Evolutionary conservation across 441 rosid genomes (phyloP).

Genomic region (Caryocar brasiliense): DNA sequence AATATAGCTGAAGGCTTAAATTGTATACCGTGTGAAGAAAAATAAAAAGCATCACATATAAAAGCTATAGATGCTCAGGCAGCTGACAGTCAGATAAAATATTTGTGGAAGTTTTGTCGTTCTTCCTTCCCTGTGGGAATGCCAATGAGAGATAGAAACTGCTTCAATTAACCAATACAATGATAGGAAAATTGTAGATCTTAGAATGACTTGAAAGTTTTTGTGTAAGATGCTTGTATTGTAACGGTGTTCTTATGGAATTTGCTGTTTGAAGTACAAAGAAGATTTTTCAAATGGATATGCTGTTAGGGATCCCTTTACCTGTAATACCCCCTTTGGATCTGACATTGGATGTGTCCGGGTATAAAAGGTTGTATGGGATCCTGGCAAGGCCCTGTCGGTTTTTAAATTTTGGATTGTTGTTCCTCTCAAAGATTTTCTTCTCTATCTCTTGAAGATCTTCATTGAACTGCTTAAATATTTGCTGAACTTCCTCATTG

Average conservation of each 20-base stretch:
- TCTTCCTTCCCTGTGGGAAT: too few relatives aligned
- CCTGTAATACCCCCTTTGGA: constrained; percentile 24
- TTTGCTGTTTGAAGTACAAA: background rate
- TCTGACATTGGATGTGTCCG: constrained; percentile 23
- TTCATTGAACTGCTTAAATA: constrained; percentile 28
- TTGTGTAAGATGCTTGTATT: too few relatives aligned
- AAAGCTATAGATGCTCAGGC: too few relatives aligned
- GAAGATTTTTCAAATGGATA: constrained; percentile 27
- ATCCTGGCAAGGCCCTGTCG: constrained; percentile 45
- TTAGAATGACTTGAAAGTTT: too few relatives aligned
- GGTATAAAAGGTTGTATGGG: constrained; percentile 41
- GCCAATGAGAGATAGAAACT: too few relatives aligned
- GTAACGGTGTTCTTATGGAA: background rate
- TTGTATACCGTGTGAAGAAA: too few relatives aligned
- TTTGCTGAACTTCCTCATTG: constrained; percentile 28
- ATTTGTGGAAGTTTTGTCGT: too few relatives aligned
- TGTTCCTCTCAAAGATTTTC: constrained; percentile 33
- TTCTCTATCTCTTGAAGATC: constrained; percentile 33
- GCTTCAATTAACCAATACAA: too few relatives aligned
- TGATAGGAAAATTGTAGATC: too few relatives aligned
- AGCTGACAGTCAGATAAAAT: too few relatives aligned
- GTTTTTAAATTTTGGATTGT: constrained; percentile 33
- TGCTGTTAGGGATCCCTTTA: constrained; percentile 53
- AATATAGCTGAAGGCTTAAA: too few relatives aligned
- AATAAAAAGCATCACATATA: too few relatives aligned